Conservation (phyloP, 108 stramenopile genomes). For the Cyclotella baltica region DNA sequence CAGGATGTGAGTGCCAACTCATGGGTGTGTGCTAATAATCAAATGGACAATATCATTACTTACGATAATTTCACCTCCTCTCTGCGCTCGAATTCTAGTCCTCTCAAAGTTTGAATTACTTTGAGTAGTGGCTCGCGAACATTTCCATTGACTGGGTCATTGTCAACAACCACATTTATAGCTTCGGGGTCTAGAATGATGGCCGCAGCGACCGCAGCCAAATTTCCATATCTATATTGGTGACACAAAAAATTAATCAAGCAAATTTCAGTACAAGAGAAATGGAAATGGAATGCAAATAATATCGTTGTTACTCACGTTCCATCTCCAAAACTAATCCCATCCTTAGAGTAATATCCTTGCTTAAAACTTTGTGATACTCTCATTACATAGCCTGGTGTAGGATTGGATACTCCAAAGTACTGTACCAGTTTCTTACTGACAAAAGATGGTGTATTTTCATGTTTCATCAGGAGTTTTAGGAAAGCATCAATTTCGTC, state of each 20-base stretch:
- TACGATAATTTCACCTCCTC: slow-evolving; percentile 28
- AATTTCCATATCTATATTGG: slow-evolving; percentile 48
- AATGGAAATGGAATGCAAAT: neutral
- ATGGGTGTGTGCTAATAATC: too few relatives aligned
- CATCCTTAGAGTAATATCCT: slow-evolving; percentile 40
- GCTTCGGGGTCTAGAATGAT: slow-evolving; percentile 62
- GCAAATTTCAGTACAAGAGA: neutral
- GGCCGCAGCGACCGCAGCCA: slow-evolving; percentile 60
- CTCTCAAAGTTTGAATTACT: slow-evolving; percentile 57
- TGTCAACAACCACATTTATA: slow-evolving; percentile 47
- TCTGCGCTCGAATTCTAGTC: slow-evolving; percentile 43
- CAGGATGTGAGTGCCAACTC: too few relatives aligned
- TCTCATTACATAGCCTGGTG: slow-evolving; percentile 58
- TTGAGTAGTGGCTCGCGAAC: slow-evolving; percentile 61
- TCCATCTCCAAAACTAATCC: slow-evolving; percentile 52
- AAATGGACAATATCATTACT: neutral
- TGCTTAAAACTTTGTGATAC: slow-evolving; percentile 54
- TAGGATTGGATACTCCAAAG: slow-evolving; percentile 76
- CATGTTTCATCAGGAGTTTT: slow-evolving; percentile 37
- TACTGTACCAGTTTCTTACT: slow-evolving; percentile 66
- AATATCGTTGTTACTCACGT: slow-evolving; percentile 1
- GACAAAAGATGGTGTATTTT: slow-evolving; percentile 67
- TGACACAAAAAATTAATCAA: neutral
- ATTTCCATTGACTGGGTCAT: slow-evolving; percentile 59
- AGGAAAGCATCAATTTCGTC: slow-evolving; percentile 42